Evolutionary conservation across 305 asterid genomes (phyloP).

Genomic region (Solanum chacoense): DNA sequence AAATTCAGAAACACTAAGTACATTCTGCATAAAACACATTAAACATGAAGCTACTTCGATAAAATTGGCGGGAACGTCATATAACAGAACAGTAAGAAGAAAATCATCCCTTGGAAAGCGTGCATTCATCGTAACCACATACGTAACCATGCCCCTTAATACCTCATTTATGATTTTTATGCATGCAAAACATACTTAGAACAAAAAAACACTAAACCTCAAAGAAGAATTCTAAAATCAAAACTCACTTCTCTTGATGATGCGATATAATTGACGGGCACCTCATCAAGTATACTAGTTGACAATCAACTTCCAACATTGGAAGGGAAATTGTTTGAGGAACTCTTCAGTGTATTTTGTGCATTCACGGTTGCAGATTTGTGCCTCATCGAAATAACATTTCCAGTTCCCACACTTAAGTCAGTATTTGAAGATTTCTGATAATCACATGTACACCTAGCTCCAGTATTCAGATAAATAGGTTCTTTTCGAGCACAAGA

Average conservation of each 20-base stretch:
- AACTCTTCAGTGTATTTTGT: neutral
- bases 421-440: too few species aligned
- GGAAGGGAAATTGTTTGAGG: constrained; percentile 44
- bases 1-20: constrained; percentile 47
- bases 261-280: constrained; percentile 59
- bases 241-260: constrained; percentile 73
- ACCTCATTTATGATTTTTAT: constrained; percentile 7
- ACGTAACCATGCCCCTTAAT: constrained; percentile 47
- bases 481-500: too few species aligned
- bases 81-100: neutral
- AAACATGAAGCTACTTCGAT: neutral
- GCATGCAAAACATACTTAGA: constrained; percentile 7
- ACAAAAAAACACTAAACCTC: neutral
- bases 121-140: constrained; percentile 62
- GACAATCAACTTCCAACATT: constrained; percentile 62
- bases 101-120: constrained; percentile 36
- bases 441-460: too few species aligned
- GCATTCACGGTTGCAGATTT: too few species aligned
- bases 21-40: constrained; percentile 23
- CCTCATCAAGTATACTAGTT: constrained; percentile 77
- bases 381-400: too few species aligned
- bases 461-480: too few species aligned
- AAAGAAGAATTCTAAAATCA: neutral
- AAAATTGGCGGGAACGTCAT: neutral
- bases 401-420: too few species aligned